Percentiles rank a stretch among this genome's conserved stretches.
Conservation (phyloP, 2,329 filamentous ascomycete genomes). For the Penicillium palitans region DNA sequence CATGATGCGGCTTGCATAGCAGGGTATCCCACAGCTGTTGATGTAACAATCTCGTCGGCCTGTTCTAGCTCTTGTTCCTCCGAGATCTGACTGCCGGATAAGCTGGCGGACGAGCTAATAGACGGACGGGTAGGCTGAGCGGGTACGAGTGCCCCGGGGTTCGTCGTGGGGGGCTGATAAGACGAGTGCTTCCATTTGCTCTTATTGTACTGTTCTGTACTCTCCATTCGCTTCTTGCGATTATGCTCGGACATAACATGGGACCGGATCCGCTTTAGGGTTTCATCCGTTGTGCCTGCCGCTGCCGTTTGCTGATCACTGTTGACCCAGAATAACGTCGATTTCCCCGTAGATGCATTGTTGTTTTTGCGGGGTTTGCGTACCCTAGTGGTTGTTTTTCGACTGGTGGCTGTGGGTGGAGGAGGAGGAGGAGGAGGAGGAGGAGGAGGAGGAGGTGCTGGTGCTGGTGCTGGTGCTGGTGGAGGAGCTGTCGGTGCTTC, state of each 20-base stretch:
- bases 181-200: slow-evolving; percentile 42
- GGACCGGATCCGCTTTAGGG: slow-evolving; percentile 44
- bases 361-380: slow-evolving; percentile 39
- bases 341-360: slow-evolving; percentile 31
- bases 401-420: slow-evolving; percentile 8
- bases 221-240: slow-evolving; percentile 43
- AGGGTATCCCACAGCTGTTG: slow-evolving; percentile 10
- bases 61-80: slow-evolving; percentile 13
- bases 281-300: slow-evolving; percentile 40
- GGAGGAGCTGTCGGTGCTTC: not conserved
- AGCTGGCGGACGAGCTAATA: slow-evolving; percentile 2
- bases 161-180: slow-evolving; percentile 35
- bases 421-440: slow-evolving; percentile 9
- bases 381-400: slow-evolving; percentile 30
- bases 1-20: slow-evolving; percentile 9
- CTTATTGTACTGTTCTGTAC: slow-evolving; percentile 41
- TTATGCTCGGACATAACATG: slow-evolving; percentile 48
- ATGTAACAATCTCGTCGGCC: slow-evolving; percentile 15
- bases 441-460: slow-evolving; percentile 9
- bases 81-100: slow-evolving; percentile 9
- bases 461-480: slow-evolving; percentile 1
- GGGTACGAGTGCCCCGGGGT: slow-evolving; percentile 14
- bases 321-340: slow-evolving; percentile 45
- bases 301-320: slow-evolving; percentile 41
- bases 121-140: slow-evolving; percentile 7